These are phyloP conservation scores for Macrolepiota dolichaula DNA, from an alignment of 768 basidiomycete genomes.

Conservation along the genomic window DNA sequence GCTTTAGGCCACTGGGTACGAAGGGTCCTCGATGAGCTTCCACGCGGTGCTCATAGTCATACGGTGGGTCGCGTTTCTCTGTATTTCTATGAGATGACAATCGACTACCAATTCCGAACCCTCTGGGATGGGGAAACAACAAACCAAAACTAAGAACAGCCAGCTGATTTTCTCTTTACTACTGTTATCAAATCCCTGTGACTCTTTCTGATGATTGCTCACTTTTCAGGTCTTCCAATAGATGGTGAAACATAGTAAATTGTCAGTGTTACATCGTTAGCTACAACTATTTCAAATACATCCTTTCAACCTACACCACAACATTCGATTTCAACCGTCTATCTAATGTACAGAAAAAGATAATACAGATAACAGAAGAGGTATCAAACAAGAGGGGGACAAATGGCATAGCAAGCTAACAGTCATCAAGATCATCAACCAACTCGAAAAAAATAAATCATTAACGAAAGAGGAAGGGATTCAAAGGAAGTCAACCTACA, in stretches of 20 bases:
- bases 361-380: constrained; percentile 3
- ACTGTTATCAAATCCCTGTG: neutral
- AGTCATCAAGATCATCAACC: neutral
- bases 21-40: neutral
- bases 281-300: constrained; percentile 4
- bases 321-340: neutral
- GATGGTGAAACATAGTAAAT: neutral
- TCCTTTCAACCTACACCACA: neutral
- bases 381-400: neutral
- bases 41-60: neutral
- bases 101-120: constrained; percentile 43
- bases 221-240: neutral
- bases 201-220: constrained; percentile 5
- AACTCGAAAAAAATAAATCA: neutral
- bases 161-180: constrained; percentile 40
- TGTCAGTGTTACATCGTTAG: neutral
- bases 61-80: constrained; percentile 16
- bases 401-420: neutral
- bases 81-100: constrained; percentile 39
- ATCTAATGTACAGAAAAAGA: constrained; percentile 7
- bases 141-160: constrained; percentile 60
- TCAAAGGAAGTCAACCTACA: neutral
- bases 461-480: neutral
- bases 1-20: neutral
- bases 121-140: constrained; percentile 40